Conservation (phyloP, 257 asterid genomes). For the Pogostemon cablin region DNA sequence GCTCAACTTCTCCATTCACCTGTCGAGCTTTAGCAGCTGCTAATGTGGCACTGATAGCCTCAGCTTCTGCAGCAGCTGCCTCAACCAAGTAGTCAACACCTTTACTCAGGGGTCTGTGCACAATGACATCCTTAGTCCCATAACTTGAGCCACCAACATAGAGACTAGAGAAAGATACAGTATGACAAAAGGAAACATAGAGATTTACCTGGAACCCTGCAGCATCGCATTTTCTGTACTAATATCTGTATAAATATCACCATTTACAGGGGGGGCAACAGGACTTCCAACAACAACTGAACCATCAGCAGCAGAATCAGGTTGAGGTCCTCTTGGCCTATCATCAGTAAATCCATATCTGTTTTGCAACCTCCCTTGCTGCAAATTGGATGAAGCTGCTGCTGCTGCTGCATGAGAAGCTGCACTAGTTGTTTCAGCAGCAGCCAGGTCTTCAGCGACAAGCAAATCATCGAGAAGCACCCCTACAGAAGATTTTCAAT, state of each 20-base stretch:
- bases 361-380: conserved; percentile 64
- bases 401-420: conserved; percentile 97
- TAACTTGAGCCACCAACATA: conserved; percentile 15
- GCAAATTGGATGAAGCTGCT: conserved; percentile 73
- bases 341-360: conserved; percentile 73
- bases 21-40: conserved; percentile 97
- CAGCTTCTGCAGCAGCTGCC: conserved; percentile 98
- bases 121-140: conserved; percentile 32
- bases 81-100: conserved; percentile 94
- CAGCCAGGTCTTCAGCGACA: conserved; percentile 97
- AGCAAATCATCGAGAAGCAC: conserved; percentile 93
- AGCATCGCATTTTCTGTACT: conserved; percentile 83
- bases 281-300: conserved; percentile 85
- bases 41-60: conserved; percentile 88
- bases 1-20: conserved; percentile 82
- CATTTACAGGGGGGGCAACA: conserved; percentile 84
- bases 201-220: conserved; percentile 72
- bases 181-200: neutral
- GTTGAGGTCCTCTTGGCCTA: conserved; percentile 51
- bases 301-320: conserved; percentile 70
- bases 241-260: conserved; percentile 82
- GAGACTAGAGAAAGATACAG: conserved; percentile 20
- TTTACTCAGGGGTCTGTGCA: conserved; percentile 62
- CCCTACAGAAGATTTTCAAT: conserved; percentile 48
- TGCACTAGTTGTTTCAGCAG: conserved; percentile 91